Base-by-base conservation (phyloP, 169 alveolate species). In the Nephromyces sp. region DNA sequence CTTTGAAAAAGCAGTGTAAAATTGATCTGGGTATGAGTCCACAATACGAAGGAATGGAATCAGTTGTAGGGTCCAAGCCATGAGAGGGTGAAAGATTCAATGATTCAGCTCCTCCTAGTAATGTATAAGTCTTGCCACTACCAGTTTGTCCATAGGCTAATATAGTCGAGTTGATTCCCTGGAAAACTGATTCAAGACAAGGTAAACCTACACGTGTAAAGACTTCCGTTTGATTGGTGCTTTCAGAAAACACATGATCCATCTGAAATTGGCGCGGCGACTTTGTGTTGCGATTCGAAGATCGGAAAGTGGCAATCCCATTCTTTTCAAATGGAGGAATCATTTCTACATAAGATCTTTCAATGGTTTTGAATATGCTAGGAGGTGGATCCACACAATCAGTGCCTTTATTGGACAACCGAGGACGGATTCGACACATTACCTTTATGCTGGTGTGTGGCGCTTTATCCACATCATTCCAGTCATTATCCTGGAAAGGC, bases 71-170 rank as follows among this genome's bases (percentile, higher is more conserved):
- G 15, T 15, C n/a, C n/a, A 15, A 15, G n/a, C n/a, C 15, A 43
- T 43, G 57, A 43, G 25, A n/a, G 25, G 25, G 57, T 15, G 15
- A 43, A 15, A 15, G 57, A n/a, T 15, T 43, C 3, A 35, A 0
- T 22, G 32, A 57, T 5, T 35, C 76, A 0, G 8, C 43, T 3
- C 63, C 61, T 1, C 81, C 81, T 8, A 52, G 21, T 72, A 75
- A 64, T 33, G 74, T 61, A 57, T 64, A 66, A 28, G 74, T 74
- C 32, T 74, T 65, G 1, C 96, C 96, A 6, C 93, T 81, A 0
- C 89, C 86, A 6, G 94, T 90, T 72, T 89, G 90, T 0, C 97
- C 97, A 84, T 92, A 90, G n/a, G 94, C 92, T 25, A 92, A 57
- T 0, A 92, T 86, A n/a, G 94, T 82, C n/a, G 94, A 94, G 53